phyloP scores from a whole-genome alignment of 2,329 filamentous ascomycete genomes.

The Hymenoscyphus fructigenus region DNA sequence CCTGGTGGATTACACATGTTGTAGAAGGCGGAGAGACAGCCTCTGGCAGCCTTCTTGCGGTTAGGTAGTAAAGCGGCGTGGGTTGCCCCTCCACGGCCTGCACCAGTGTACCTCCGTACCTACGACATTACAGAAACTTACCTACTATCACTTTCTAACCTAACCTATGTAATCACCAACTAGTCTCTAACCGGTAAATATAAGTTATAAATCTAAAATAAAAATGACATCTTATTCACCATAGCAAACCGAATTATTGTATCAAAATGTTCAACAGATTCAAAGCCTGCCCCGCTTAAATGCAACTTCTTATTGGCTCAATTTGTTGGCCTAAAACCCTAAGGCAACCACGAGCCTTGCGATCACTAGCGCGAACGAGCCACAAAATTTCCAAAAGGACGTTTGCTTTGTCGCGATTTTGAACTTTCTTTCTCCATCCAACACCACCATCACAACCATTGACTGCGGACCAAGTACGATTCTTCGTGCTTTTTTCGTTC shows the following conservation, averaged over 20 bases:
- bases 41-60: not conserved
- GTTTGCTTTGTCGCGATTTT: constrained; percentile 7
- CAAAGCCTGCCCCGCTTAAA: too few species aligned
- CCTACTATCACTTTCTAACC: too few species aligned
- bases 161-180: too few species aligned
- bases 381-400: constrained; percentile 13
- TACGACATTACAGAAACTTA: too few species aligned
- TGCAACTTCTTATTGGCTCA: too few species aligned
- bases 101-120: too few species aligned
- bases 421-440: constrained; percentile 20
- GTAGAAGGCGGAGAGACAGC: constrained; percentile 2
- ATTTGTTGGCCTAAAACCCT: not conserved
- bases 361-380: not conserved
- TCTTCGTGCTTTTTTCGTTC: constrained; percentile 39
- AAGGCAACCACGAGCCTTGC: not conserved
- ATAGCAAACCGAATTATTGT: too few species aligned
- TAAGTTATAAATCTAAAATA: too few species aligned
- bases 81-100: not conserved
- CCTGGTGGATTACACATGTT: constrained; percentile 10
- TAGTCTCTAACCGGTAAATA: too few species aligned
- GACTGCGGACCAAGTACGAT: constrained; percentile 37
- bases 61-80: not conserved
- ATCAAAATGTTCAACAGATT: too few species aligned
- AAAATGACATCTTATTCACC: too few species aligned
- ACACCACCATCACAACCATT: constrained; percentile 23